Percentiles rank a stretch among this genome's conserved stretches.
phyloP scores from a whole-genome alignment of 2,329 filamentous ascomycete genomes.

The Fusarium sp. region DNA sequence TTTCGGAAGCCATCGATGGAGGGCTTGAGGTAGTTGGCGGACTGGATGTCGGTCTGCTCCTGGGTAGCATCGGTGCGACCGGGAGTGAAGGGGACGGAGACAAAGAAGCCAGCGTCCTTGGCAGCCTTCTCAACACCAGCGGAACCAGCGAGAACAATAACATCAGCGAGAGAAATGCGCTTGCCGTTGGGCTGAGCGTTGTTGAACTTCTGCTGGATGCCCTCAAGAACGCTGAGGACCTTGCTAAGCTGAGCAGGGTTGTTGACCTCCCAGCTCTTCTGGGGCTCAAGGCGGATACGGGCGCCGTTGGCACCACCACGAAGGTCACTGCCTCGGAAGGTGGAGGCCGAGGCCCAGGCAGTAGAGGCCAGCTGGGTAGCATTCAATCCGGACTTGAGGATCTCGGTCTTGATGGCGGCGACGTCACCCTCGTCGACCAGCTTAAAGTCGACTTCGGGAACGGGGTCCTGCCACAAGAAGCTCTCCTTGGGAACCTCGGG shows the following conservation, averaged over 20 bases:
- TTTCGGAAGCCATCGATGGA: conserved; percentile 78
- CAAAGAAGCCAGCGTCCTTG: conserved; percentile 53
- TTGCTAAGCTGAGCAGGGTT: conserved; percentile 70
- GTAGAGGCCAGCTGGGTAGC: conserved; percentile 67
- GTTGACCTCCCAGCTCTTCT: conserved; percentile 77
- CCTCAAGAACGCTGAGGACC: conserved; percentile 68
- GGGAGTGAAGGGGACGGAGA: conserved; percentile 73
- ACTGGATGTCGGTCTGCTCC: conserved; percentile 73
- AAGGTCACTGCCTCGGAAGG: conserved; percentile 79
- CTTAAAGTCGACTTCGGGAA: conserved; percentile 66
- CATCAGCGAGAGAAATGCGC: conserved; percentile 77
- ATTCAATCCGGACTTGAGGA: conserved; percentile 67
- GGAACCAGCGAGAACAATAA: conserved; percentile 76
- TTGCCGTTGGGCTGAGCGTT: conserved; percentile 58
- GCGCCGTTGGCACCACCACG: conserved; percentile 82
- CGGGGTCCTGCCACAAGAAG: conserved; percentile 77
- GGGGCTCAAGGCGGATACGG: conserved; percentile 75
- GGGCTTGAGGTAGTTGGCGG: conserved; percentile 72
- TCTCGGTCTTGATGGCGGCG: conserved; percentile 70
- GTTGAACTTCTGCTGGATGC: conserved; percentile 73
- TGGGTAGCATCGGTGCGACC: conserved; percentile 75
- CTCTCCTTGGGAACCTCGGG: conserved; percentile 76
- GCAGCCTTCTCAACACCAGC: conserved; percentile 79
- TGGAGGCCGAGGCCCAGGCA: conserved; percentile 74
- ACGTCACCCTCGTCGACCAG: conserved; percentile 69